Evolutionary conservation across 1,284 basidiomycete species (phyloP).

Genomic region (Malassezia psittaci): DNA sequence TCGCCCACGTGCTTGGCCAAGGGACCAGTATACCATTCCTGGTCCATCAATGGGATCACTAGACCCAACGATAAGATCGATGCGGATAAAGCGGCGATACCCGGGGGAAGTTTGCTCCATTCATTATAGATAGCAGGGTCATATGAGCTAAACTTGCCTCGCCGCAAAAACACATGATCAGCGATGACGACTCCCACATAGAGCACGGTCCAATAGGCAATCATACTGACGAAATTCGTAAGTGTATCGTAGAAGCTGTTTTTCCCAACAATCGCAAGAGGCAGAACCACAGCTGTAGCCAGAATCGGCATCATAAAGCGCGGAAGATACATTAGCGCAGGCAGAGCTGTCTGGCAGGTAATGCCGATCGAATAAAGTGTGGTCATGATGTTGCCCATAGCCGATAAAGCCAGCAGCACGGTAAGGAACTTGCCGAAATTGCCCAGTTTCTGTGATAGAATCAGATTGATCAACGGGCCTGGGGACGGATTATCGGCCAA

Average conservation of each 20-base stretch:
- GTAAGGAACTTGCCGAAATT: constrained; percentile 75
- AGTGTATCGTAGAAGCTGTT: constrained; percentile 58
- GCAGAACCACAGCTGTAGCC: constrained; percentile 62
- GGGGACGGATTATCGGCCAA: constrained; percentile 23
- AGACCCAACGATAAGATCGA: constrained; percentile 34
- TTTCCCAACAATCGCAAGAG: constrained; percentile 58
- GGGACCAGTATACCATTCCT: constrained; percentile 42
- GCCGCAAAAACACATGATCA: constrained; percentile 57
- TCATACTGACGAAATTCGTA: constrained; percentile 53
- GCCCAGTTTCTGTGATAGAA: constrained; percentile 58
- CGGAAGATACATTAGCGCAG: constrained; percentile 66
- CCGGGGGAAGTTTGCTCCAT: constrained; percentile 53
- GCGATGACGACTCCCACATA: constrained; percentile 57
- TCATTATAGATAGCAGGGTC: constrained; percentile 57
- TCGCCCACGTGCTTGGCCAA: constrained; percentile 41
- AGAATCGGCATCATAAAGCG: constrained; percentile 75
- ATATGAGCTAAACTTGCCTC: constrained; percentile 51
- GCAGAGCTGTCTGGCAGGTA: constrained; percentile 53
- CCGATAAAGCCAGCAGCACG: constrained; percentile 64
- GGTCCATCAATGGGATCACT: constrained; percentile 43
- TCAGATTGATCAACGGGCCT: constrained; percentile 66
- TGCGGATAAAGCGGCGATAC: constrained; percentile 51
- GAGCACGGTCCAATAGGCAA: constrained; percentile 61
- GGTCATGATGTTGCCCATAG: constrained; percentile 68
- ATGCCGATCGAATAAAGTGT: constrained; percentile 53